A percentile compares a stretch with the other conserved stretches of the same genome.
Conservation (phyloP, 176 grass and related monocot genomes). For the Aegilops sharonensis region DNA sequence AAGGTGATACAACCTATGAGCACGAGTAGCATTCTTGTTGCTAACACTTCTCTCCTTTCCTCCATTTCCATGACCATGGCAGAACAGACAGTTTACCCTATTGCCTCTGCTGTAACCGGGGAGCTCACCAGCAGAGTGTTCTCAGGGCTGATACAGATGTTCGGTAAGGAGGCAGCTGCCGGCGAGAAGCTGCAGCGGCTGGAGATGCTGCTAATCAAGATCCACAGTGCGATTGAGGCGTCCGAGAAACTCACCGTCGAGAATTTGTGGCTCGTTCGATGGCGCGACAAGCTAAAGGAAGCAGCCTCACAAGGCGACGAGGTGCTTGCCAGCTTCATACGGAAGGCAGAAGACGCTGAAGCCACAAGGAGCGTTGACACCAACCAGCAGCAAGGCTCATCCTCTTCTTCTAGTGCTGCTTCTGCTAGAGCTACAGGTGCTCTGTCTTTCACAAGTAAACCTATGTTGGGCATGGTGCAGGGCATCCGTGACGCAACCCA, state of each 20-base stretch:
- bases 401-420: background rate
- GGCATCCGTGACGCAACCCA: background rate
- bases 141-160: background rate
- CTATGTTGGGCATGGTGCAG: background rate
- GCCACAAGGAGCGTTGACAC: background rate
- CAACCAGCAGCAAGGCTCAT: background rate
- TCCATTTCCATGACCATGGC: background rate
- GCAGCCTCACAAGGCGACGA: background rate
- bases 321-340: background rate
- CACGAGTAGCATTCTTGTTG: background rate
- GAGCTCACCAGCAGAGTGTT: background rate
- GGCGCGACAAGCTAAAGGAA: slow-evolving; percentile 31
- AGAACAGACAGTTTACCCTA: background rate
- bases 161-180: background rate
- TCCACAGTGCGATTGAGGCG: background rate
- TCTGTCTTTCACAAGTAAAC: background rate
- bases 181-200: slow-evolving; percentile 28
- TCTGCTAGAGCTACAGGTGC: background rate
- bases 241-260: background rate
- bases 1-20: slow-evolving; percentile 5
- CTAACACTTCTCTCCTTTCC: background rate
- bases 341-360: background rate
- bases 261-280: background rate
- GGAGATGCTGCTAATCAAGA: slow-evolving; percentile 22
- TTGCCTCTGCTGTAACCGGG: background rate